These are phyloP conservation scores for Aristolochia contorta DNA, from an alignment of 164 flowering plant genomes.

Conservation along the genomic window DNA sequence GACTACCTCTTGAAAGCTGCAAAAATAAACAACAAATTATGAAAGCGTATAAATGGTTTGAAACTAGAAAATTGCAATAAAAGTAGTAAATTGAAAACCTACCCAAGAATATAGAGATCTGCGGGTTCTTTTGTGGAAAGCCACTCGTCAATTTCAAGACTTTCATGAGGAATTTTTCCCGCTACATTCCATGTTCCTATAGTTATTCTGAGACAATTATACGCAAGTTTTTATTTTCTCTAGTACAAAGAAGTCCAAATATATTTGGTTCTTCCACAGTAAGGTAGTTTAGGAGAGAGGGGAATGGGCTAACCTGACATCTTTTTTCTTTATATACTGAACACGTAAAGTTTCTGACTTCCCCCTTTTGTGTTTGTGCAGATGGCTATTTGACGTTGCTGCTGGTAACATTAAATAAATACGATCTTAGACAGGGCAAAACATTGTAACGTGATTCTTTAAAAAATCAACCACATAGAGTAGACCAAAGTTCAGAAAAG, in stretches of 20 bases:
- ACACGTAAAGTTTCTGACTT: conserved; percentile 79
- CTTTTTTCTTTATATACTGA: conserved; percentile 83
- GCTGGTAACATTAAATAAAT: conserved; percentile 19
- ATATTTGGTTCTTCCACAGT: neutral
- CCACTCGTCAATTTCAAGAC: conserved; percentile 89
- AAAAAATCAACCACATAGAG: too few species aligned
- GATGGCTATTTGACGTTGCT: conserved; percentile 24
- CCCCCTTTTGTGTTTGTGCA: conserved; percentile 55
- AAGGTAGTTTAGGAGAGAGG: neutral
- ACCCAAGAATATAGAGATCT: conserved; percentile 88
- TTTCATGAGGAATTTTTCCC: conserved; percentile 59
- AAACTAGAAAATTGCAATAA: neutral
- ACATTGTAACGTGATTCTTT: too few species aligned
- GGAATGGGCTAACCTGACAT: conserved; percentile 61
- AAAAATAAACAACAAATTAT: neutral
- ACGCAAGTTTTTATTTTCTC: neutral
- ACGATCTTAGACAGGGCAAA: too few species aligned
- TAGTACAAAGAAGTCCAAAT: neutral
- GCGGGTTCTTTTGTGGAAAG: conserved; percentile 64
- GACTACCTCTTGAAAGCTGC: conserved; percentile 66
- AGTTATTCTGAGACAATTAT: conserved; percentile 40
- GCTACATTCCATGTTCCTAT: conserved; percentile 97
- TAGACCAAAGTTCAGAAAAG: too few species aligned
- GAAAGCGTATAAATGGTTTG: neutral
- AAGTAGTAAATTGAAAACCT: neutral